A percentile compares a stretch with the other conserved stretches of the same genome.
Conservation (phyloP, 805 yeast species). For the Pichia kluyveri region DNA sequence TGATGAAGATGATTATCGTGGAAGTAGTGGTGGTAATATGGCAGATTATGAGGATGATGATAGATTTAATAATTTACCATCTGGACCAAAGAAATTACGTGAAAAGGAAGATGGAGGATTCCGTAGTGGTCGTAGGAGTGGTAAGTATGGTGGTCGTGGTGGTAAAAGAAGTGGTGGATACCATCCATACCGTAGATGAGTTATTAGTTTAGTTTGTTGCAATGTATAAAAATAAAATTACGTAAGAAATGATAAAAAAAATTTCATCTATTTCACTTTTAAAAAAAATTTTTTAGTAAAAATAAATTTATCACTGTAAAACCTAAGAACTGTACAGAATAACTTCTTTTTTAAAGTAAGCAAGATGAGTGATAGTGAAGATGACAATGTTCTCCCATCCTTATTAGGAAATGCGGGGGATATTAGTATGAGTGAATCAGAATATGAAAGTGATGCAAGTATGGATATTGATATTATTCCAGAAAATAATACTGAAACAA, state of each 20-base stretch:
- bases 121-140: constrained; percentile 11
- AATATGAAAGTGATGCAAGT: constrained; percentile 30
- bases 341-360: no score
- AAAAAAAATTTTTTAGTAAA: no score
- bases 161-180: constrained; percentile 20
- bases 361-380: constrained; percentile 4
- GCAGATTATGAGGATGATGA: background rate
- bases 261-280: no score
- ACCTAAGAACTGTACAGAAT: no score
- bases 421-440: background rate
- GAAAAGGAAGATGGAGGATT: constrained; percentile 11
- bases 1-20: background rate
- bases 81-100: constrained; percentile 26
- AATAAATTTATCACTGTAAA: no score
- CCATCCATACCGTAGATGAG: constrained; percentile 24
- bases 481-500: background rate
- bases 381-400: constrained; percentile 25
- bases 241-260: background rate
- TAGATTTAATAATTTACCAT: constrained; percentile 17
- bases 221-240: background rate
- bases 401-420: background rate
- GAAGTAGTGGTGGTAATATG: constrained; percentile 1
- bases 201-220: no score
- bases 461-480: background rate
- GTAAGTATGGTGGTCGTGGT: constrained; percentile 5